phyloP scores from a whole-genome alignment of 148 eudicot genomes.

The Amaranthus hypochondriacus region DNA sequence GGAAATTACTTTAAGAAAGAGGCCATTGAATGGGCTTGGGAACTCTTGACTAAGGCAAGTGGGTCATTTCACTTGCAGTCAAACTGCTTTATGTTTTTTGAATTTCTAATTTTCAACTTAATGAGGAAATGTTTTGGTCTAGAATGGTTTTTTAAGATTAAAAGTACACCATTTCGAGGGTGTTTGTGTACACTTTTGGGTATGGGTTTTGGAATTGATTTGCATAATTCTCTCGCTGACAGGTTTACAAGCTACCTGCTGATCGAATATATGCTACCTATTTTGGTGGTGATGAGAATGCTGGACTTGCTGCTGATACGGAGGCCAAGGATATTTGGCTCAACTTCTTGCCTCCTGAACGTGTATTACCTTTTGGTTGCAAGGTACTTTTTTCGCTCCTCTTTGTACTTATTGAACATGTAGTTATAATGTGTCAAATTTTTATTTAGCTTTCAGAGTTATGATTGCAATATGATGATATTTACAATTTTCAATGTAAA shows the following conservation, averaged over 20 bases:
- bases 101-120: neutral
- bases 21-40: conserved; percentile 96
- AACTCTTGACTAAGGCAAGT: conserved; percentile 76
- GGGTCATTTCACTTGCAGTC: neutral
- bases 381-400: conserved; percentile 44
- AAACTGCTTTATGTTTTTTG: neutral
- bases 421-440: neutral
- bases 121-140: neutral
- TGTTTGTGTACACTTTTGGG: neutral
- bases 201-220: neutral
- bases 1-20: conserved; percentile 90
- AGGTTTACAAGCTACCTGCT: conserved; percentile 74
- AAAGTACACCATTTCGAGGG: neutral
- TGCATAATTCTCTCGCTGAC: neutral
- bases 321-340: conserved; percentile 93
- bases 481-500: too few species aligned
- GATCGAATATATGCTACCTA: conserved; percentile 92
- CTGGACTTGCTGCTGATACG: conserved; percentile 75
- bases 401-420: neutral
- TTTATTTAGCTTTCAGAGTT: neutral
- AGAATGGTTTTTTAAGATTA: neutral
- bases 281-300: conserved; percentile 92
- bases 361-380: conserved; percentile 91
- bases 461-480: neutral
- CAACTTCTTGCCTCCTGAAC: conserved; percentile 60